Evolutionary conservation across 1,284 basidiomycete species (phyloP), one percentile per base, ranked within the genome.

Genomic region (Austropuccinia psidii): DNA sequence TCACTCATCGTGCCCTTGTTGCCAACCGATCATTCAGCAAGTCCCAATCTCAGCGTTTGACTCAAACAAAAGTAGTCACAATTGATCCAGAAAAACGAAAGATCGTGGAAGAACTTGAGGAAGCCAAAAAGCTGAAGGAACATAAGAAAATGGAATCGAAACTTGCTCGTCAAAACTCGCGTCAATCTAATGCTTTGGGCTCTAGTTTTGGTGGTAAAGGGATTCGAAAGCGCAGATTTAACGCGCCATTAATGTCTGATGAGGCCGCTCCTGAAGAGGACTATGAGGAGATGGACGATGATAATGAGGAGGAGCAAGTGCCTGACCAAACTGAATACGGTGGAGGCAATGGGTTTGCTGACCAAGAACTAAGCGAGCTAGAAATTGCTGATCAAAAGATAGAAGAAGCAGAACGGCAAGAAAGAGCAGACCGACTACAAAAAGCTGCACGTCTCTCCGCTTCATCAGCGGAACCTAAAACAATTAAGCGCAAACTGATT

Each of bases 1-100:
- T 91, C 79, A 91, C 91, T 33, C 92, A 95, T 81, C 86, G 89
- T 69, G 88, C 90, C 85, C 85, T 94, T 55, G 93, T 93, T 6
- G 88, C 89, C 68, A 89, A 90, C 94, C 68, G 68, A 37, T 50
- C 68, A 21, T 21, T 61, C 8, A 75, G 88, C 89, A 85, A 89
- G 86, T 19, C 86, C 87, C 19, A 89, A 89, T 55, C 88, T 87
- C 15, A 86, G 31, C 55, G 68, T 2, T 43, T 50, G 88, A 77
- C 87, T 88, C 21, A 89, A 89, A 77, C 86, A 85, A 73, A 87
- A 88, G 80, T 86, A 88, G 77, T 82, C 85, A 79, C 90, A 91
- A 77, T 78, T 89, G 68, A 70, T 57, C 68, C 68, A 1, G 68
- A 70, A n/a, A 29, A 49, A 33, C 35, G 61, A 33, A 70, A 77